Evolutionary conservation across 2,329 filamentous ascomycete species (phyloP).

Genomic region (Aquanectria penicillioides): DNA sequence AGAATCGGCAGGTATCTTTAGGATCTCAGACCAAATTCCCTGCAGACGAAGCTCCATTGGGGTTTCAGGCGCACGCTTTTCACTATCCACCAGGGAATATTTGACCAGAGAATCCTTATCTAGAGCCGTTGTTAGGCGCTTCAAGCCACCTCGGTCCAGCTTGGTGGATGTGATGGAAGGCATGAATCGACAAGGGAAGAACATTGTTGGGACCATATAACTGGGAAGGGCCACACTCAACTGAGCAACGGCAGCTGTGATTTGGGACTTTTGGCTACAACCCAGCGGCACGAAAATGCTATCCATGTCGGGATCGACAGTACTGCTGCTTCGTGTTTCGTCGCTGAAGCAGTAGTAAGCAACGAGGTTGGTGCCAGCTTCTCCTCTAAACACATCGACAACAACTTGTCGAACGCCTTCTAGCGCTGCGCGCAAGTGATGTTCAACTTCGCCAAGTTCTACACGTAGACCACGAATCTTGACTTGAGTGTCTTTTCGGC

Average conservation of each 20-base stretch:
- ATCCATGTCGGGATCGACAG: no score
- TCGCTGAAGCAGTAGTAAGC: slow-evolving; percentile 1
- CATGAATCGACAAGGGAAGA: background rate
- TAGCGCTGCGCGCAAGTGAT: slow-evolving; percentile 4
- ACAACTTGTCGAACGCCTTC: background rate
- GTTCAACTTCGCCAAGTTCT: slow-evolving; percentile 48
- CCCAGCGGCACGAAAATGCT: no score
- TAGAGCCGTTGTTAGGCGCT: background rate
- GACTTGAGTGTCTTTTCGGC: slow-evolving; percentile 64
- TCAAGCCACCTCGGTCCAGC: slow-evolving; percentile 15
- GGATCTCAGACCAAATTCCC: slow-evolving; percentile 49
- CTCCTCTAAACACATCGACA: slow-evolving; percentile 6
- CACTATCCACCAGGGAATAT: background rate
- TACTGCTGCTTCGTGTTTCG: background rate
- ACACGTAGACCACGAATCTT: slow-evolving; percentile 65
- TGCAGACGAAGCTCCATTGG: slow-evolving; percentile 38
- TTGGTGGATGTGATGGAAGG: slow-evolving; percentile 12
- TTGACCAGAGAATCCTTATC: background rate
- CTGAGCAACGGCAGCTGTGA: no score
- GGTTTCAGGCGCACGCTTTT: slow-evolving; percentile 8
- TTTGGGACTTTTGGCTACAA: no score
- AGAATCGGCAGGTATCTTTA: slow-evolving; percentile 39
- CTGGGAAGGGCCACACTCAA: no score
- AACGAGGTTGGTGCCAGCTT: background rate
- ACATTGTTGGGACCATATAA: background rate